Conservation (phyloP, 192 early-diverging fungal species). For the Podila verticillata region DNA sequence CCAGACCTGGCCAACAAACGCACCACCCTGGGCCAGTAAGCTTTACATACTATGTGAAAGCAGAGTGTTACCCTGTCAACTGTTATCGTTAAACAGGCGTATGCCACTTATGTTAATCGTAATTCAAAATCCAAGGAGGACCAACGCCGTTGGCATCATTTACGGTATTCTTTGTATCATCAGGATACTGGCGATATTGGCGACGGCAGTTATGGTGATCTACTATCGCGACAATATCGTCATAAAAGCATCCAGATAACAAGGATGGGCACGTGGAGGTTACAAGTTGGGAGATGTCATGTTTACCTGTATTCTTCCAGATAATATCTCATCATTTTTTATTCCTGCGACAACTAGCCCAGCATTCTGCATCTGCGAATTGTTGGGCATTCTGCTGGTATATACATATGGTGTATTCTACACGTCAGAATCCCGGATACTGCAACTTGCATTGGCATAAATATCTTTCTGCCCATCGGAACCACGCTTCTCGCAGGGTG, state of each 20-base stretch:
- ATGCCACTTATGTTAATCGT: not conserved
- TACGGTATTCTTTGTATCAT: slow-evolving; percentile 23
- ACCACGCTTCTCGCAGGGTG: slow-evolving; percentile 33
- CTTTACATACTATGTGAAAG: not conserved
- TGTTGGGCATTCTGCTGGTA: slow-evolving; percentile 53
- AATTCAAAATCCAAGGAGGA: slow-evolving; percentile 24
- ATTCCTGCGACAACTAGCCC: slow-evolving; percentile 21
- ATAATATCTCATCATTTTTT: not conserved
- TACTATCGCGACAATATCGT: slow-evolving; percentile 38
- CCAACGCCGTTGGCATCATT: slow-evolving; percentile 28
- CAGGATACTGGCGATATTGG: slow-evolving; percentile 36
- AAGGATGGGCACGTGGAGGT: not conserved
- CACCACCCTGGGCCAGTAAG: slow-evolving; percentile 13
- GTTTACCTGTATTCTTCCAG: too few relatives aligned
- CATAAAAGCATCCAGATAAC: slow-evolving; percentile 58
- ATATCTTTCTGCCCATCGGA: slow-evolving; percentile 32
- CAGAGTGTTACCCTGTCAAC: not conserved
- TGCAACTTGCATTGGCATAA: slow-evolving; percentile 20
- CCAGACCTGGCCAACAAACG: not conserved
- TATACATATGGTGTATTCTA: slow-evolving; percentile 37
- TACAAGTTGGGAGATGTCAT: not conserved
- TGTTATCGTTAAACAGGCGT: not conserved
- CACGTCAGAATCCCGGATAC: slow-evolving; percentile 49
- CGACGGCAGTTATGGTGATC: slow-evolving; percentile 33
- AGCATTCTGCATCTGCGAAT: slow-evolving; percentile 55